Base-by-base conservation (phyloP, 2,329 filamentous ascomycete species). In the Fusarium mexicanum region DNA sequence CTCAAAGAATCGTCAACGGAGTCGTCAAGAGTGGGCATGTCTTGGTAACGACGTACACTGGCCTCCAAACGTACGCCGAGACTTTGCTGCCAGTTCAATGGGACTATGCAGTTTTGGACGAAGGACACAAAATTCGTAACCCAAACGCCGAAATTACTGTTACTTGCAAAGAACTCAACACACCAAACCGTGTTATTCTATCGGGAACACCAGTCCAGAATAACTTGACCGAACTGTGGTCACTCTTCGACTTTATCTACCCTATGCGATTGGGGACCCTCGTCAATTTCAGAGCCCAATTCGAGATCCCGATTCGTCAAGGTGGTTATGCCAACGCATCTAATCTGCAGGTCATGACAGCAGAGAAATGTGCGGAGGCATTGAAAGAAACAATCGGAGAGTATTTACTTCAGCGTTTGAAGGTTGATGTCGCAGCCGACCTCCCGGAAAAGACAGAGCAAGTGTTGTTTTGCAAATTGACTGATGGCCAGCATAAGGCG, bases 121-220 rank as follows among this genome's bases (percentile, higher is more conserved):
- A 99, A 85, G 96, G 97, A 7, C 97, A 99, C 84, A 98, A 98
- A 82, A 99, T 99, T 76, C 92, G 96, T 44, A 99, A 99, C 77
- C 96, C 96, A 0, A 97, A 98, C 78, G 95, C 96, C 0, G 92
- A 94, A 12, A 96, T 99, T 73, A 98, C 97, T 0, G 94, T 98
- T 60, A 94, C 95, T 74, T 98, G 95, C 87, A 99, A 99, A 81
- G 94, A 98, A 81, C 85, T 99, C 17, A 92, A 93, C 40, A 99
- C 96, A 1, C 90, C 93, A 2, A 96, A 98, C 77, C 91, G 97
- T 29, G 88, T 98, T 72, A 98, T 99, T 67, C 86, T 99, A 3
- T 98, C 97, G 0, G 96, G 96, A 10, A 99, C 96, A 0, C 97
- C 97, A 0, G 97, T 99, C 87, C 97, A 99, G 81, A 99, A 99